Percentiles rank a stretch among this genome's conserved stretches.
Evolutionary conservation across 1,284 basidiomycete species (phyloP).

Genomic region (Ceratobasidium papillatum): DNA sequence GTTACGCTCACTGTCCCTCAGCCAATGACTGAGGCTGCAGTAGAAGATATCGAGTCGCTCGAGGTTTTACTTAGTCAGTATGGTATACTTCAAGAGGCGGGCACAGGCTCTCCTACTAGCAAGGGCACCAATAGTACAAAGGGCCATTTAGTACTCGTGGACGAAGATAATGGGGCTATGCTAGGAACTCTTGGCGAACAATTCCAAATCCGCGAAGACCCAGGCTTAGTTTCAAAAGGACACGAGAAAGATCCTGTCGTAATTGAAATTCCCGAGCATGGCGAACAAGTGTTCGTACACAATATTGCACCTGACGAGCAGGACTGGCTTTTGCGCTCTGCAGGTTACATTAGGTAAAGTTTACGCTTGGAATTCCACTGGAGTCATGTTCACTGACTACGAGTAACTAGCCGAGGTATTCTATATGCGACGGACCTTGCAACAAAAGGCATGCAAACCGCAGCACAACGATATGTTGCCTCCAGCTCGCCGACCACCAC

Average conservation of each 20-base stretch:
- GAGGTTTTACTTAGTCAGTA: conserved; percentile 77
- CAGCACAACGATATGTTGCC: conserved; percentile 68
- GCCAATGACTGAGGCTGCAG: conserved; percentile 53
- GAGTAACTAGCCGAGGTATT: conserved; percentile 66
- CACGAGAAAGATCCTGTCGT: conserved; percentile 72
- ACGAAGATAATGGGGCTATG: conserved; percentile 77
- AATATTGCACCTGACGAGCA: conserved; percentile 72
- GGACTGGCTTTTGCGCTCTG: conserved; percentile 77
- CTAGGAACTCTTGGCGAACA: conserved; percentile 74
- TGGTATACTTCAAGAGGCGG: conserved; percentile 52
- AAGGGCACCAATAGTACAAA: conserved; percentile 60
- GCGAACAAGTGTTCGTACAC: conserved; percentile 62
- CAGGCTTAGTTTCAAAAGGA: conserved; percentile 58
- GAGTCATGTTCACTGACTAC: background rate
- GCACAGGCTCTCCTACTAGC: conserved; percentile 39
- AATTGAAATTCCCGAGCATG: conserved; percentile 70
- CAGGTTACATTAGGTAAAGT: conserved; percentile 70
- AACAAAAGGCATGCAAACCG: conserved; percentile 66
- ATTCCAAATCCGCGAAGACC: conserved; percentile 68
- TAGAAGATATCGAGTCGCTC: conserved; percentile 73
- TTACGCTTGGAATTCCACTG: background rate
- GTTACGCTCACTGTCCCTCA: conserved; percentile 57
- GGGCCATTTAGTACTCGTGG: conserved; percentile 75
- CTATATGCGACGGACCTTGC: conserved; percentile 71
- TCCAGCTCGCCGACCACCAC: conserved; percentile 62